Evolutionary conservation across 208 protist species (phyloP).

Genomic region (Dictyostelium gargantuum): DNA sequence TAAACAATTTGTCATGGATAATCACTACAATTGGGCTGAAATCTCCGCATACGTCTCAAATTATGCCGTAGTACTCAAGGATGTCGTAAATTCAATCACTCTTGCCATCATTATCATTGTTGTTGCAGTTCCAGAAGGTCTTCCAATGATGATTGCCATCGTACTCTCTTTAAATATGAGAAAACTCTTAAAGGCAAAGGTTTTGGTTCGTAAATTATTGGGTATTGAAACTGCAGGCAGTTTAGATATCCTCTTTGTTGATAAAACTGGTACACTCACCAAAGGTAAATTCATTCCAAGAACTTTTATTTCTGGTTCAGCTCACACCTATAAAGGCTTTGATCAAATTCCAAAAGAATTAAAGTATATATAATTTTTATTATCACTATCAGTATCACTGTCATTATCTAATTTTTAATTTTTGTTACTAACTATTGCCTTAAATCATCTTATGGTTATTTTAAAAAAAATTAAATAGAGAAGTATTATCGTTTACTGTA

Average conservation of each 20-base stretch:
- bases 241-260: slow-evolving; percentile 69
- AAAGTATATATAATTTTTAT: background rate
- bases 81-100: slow-evolving; percentile 66
- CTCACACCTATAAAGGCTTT: slow-evolving; percentile 53
- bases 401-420: background rate
- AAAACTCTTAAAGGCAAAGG: slow-evolving; percentile 64
- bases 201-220: slow-evolving; percentile 59
- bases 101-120: slow-evolving; percentile 72
- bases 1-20: slow-evolving; percentile 71
- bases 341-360: slow-evolving; percentile 48
- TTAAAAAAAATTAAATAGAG: background rate
- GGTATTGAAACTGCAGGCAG: slow-evolving; percentile 71
- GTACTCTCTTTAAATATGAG: slow-evolving; percentile 70
- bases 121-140: slow-evolving; percentile 63
- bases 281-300: slow-evolving; percentile 65
- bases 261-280: slow-evolving; percentile 73
- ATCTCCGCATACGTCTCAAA: slow-evolving; percentile 40
- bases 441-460: no score
- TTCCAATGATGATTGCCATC: slow-evolving; percentile 77
- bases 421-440: no score
- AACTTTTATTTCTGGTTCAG: slow-evolving; percentile 43
- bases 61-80: slow-evolving; percentile 41
- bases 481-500: slow-evolving; percentile 65
- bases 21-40: slow-evolving; percentile 6
- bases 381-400: background rate